These are phyloP conservation scores for Pyrenophora tritici-repentis DNA, from an alignment of 2,329 filamentous ascomycete species.

Conservation along the genomic window DNA sequence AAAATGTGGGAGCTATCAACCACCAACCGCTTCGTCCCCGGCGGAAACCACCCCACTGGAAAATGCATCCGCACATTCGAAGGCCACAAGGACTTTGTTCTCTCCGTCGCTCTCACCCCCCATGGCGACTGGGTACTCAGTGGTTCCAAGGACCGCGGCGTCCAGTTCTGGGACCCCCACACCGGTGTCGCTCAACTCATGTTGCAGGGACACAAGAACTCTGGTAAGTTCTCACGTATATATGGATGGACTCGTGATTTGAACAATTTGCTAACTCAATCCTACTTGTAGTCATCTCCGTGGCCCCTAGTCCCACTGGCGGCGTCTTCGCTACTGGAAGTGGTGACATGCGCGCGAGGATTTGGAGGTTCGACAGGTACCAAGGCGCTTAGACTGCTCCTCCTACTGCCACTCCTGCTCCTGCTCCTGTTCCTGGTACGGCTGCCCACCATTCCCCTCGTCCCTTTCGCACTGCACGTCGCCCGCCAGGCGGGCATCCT, in stretches of 20 bases:
- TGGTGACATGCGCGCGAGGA: constrained; percentile 95
- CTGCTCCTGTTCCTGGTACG: too few species aligned
- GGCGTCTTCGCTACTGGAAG: constrained; percentile 93
- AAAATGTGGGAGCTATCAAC: constrained; percentile 97
- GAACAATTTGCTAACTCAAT: constrained; percentile 17
- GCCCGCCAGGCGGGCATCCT: too few species aligned
- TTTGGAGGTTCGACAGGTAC: constrained; percentile 72
- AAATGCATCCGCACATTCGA: constrained; percentile 97
- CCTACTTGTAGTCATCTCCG: constrained; percentile 76
- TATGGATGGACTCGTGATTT: too few species aligned
- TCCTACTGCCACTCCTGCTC: too few species aligned
- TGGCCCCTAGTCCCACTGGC: constrained; percentile 88
- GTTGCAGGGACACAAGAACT: constrained; percentile 99
- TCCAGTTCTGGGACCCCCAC: constrained; percentile 97
- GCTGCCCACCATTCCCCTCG: too few species aligned
- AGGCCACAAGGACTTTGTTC: constrained; percentile 97
- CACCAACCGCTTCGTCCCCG: constrained; percentile 68
- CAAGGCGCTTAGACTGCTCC: not conserved
- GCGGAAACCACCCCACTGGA: constrained; percentile 76
- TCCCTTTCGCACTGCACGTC: too few species aligned
- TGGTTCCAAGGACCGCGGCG: constrained; percentile 94
- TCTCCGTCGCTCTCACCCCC: constrained; percentile 92
- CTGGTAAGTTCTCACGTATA: constrained; percentile 56
- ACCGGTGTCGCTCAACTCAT: constrained; percentile 95
- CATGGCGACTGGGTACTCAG: constrained; percentile 96